Evolutionary conservation across 176 grass and related monocot genomes (phyloP), one percentile per base, ranked within the genome.

Genomic region (Triticum monococcum): DNA sequence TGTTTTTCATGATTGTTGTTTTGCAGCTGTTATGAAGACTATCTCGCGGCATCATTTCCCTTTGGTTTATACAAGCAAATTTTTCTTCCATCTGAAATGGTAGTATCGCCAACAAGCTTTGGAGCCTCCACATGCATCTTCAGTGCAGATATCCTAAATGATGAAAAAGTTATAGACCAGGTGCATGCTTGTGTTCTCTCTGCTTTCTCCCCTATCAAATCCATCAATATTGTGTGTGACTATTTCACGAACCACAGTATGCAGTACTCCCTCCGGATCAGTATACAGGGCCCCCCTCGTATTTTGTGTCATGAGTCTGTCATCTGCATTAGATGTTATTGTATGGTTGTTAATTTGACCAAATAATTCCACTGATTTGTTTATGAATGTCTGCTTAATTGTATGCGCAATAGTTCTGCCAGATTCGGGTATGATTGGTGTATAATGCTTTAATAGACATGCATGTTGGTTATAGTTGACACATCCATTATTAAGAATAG

Each of bases 111-210:
- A 72, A 82, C 83, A 74, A 92, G 79, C 86, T 90, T 98, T 78
- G 97, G 97, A 28, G 97, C 97, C 22, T 98, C 97, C 73, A 91
- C 87, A 79, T 98, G 90, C 72, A 84, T 96, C 13, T 98, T 98
- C 61, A 92, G 94, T 75, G 95, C 92, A 87, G 88, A 98, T 90
- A 83, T 94, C 54, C 92, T 98, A 72, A 90, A 92, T 41, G 97
- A 98, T 69, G 92, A 96, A 77, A 94, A 90, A 63, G 88, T 96
- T 92, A 86, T 98, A 90, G 94, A 98, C 81, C 93, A 94, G 97
- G 97, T 98, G 72, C 64, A 22, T 64, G 57, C 36, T 45, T 89
- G 68, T 62, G 60, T 61, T 77, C 45, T 81, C 77, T 68, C 75
- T 75, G 64, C 50, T 57, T 87, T 83, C 79, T 36, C 24, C 46